phyloP scores from a whole-genome alignment of 2,329 filamentous ascomycete genomes.

The Fusarium solani-melongenae region DNA sequence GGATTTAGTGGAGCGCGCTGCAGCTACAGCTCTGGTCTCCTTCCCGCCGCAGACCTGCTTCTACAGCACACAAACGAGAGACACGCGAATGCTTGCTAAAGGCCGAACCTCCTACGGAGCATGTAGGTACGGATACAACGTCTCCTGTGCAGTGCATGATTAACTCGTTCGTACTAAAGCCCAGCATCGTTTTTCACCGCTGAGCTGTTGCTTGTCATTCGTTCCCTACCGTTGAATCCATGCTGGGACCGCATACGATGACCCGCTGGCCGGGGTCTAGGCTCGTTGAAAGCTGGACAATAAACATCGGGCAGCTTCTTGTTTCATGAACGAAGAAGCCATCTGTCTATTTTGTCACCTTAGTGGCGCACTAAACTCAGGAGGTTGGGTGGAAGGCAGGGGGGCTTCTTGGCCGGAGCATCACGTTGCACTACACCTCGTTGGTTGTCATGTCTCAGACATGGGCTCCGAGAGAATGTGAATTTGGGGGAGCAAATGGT shows the following conservation, averaged over 20 bases:
- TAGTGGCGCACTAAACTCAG: conserved; percentile 26
- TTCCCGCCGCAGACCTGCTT: conserved; percentile 1
- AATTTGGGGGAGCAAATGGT: background rate
- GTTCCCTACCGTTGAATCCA: conserved; percentile 12
- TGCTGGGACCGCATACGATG: conserved; percentile 16
- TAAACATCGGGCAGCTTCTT: background rate
- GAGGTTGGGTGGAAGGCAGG: conserved; percentile 26
- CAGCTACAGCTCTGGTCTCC: conserved; percentile 7
- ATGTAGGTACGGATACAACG: background rate
- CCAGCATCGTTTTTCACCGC: conserved; percentile 10
- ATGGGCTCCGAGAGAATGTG: background rate
- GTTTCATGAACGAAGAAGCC: too few species aligned
- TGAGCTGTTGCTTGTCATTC: conserved; percentile 7
- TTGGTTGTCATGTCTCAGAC: conserved; percentile 6
- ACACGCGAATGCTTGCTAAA: background rate
- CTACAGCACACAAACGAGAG: background rate
- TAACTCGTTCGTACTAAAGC: conserved; percentile 1
- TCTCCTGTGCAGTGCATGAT: conserved; percentile 1
- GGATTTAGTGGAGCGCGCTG: conserved; percentile 15
- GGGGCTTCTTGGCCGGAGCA: conserved; percentile 4
- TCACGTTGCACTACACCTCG: conserved; percentile 11
- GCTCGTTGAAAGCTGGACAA: conserved; percentile 10
- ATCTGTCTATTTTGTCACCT: conserved; percentile 10
- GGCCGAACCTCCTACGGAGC: background rate
- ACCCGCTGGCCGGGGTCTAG: conserved; percentile 8